Evolutionary conservation across 2,329 filamentous ascomycete species (phyloP).

Genomic region (Aspergillus pseudotamarii): DNA sequence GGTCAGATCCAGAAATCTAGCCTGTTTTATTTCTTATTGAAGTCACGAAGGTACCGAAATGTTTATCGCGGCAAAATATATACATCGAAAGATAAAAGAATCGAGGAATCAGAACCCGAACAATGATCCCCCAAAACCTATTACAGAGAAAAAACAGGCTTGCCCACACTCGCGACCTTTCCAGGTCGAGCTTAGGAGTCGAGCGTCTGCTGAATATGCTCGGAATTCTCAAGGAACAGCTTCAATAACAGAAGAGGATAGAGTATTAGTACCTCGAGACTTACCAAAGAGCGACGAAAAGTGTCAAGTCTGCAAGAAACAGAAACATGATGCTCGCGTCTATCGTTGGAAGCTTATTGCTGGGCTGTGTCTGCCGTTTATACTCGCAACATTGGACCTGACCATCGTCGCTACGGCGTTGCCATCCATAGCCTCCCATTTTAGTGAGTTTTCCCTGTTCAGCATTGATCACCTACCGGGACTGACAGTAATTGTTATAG

Average conservation of each 20-base stretch:
- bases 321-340: constrained; percentile 38
- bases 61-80: constrained; percentile 5
- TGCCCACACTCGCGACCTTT: constrained; percentile 14
- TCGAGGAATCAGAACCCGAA: not conserved
- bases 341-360: constrained; percentile 63
- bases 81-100: constrained; percentile 1
- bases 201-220: not conserved
- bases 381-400: constrained; percentile 64
- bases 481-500: constrained; percentile 28
- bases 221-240: not conserved
- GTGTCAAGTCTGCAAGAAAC: constrained; percentile 29
- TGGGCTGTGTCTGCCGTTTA: constrained; percentile 63
- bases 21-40: not conserved
- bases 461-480: not conserved
- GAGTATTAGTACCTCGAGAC: not conserved
- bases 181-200: not conserved
- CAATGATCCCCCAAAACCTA: not conserved
- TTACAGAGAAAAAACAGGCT: not conserved
- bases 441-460: constrained; percentile 47
- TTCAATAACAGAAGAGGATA: not conserved
- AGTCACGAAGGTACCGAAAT: not conserved
- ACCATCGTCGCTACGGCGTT: constrained; percentile 66
- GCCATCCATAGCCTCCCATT: constrained; percentile 66
- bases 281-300: not conserved
- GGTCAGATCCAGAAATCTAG: not conserved